phyloP scores from a whole-genome alignment of 352 stramenopile genomes.

The Phytophthora kernoviae region DNA sequence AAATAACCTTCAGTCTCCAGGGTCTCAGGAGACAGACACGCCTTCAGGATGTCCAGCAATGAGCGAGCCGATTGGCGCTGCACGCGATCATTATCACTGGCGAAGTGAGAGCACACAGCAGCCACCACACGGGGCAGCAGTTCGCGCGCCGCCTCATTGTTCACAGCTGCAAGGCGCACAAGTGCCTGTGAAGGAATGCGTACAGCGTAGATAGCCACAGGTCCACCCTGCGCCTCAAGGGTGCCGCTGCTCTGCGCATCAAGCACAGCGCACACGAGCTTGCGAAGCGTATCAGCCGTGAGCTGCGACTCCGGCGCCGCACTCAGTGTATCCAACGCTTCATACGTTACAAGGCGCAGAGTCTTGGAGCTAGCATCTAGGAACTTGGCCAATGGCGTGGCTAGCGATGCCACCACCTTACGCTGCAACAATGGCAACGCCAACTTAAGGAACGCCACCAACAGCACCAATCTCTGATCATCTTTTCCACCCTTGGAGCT shows the following conservation, averaged over 20 bases:
- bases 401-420: slow-evolving; percentile 81
- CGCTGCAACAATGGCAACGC: slow-evolving; percentile 78
- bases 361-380: slow-evolving; percentile 78
- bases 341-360: slow-evolving; percentile 78
- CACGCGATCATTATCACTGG: slow-evolving; percentile 57
- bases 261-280: slow-evolving; percentile 68
- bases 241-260: slow-evolving; percentile 61
- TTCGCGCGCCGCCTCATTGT: slow-evolving; percentile 61
- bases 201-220: slow-evolving; percentile 64
- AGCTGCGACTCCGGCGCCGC: slow-evolving; percentile 61
- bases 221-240: slow-evolving; percentile 53
- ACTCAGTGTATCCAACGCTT: slow-evolving; percentile 69
- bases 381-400: slow-evolving; percentile 76
- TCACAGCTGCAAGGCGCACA: slow-evolving; percentile 64
- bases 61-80: slow-evolving; percentile 71
- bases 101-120: slow-evolving; percentile 73
- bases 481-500: slow-evolving; percentile 61
- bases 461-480: slow-evolving; percentile 71
- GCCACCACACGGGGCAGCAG: slow-evolving; percentile 81
- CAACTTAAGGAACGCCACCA: slow-evolving; percentile 83
- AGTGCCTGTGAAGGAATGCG: slow-evolving; percentile 68
- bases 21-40: slow-evolving; percentile 54
- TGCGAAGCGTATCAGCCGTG: slow-evolving; percentile 65
- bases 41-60: slow-evolving; percentile 67
- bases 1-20: slow-evolving; percentile 61